Base-by-base conservation (phyloP, 805 yeast species). In the Zygoascus flipseniorum region DNA sequence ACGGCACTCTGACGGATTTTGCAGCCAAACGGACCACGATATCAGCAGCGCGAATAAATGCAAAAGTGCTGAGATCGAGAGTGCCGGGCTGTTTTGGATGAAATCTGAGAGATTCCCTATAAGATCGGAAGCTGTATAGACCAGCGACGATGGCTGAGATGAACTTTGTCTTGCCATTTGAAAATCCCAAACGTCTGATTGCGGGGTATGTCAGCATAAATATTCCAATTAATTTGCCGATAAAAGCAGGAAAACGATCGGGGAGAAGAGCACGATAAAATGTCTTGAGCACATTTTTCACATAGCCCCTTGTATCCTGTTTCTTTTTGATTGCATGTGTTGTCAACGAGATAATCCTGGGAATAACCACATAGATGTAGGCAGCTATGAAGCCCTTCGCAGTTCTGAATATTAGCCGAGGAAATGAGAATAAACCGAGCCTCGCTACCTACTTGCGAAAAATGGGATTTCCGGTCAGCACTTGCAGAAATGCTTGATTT, bases 231-330 rank as follows among this genome's bases (percentile, higher is more conserved):
- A 58, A 51, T 48, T 54, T 54, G 31, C 53, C 56, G 8, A 56
- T 51, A 47, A 59, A 59, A 10, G 55, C 54, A 5, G 62, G 62
- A 43, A 59, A 58, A 19, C 59, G 43, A 32, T 51, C 52, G 16
- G 56, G 54, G 2, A 18, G 44, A 5, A 59, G 49, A 10, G 52
- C 59, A 8, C 49, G 35, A 5, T 32, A n/a, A 18, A 54, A 39
- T 3, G 58, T 53, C 45, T 35, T 50, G 16, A 45, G 16, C 2
- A 58, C 23, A 20, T 51, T 54, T 6, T 8, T 20, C 37, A 58
- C 10, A 9, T 44, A 48, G 8, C 14, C 48, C 23, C 41, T 10
- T 9, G 44, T n/a, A 23, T 31, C 13, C 14, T 41, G 44, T 20
- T 50, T 37, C 23, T 48, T 19, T 19, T 44, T 50, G 11, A 58